A percentile compares a stretch with the other conserved stretches of the same genome.
phyloP scores from a whole-genome alignment of 495 filamentous ascomycete genomes.

The Apodospora peruviana region DNA sequence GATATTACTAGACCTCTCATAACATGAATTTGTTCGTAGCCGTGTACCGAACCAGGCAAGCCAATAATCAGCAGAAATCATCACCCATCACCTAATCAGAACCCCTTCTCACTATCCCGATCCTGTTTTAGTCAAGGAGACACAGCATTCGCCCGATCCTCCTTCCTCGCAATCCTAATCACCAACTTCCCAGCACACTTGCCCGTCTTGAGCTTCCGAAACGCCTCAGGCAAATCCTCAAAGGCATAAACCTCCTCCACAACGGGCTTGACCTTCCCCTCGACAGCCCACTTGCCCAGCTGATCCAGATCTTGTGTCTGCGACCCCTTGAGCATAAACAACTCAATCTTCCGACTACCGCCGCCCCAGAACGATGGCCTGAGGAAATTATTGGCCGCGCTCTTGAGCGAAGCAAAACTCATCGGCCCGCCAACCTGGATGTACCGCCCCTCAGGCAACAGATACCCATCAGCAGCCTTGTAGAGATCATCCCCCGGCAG shows the following conservation, averaged over 20 bases:
- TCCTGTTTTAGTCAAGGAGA: not conserved
- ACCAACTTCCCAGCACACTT: constrained; percentile 60
- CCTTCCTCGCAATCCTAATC: constrained; percentile 40
- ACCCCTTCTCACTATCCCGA: not conserved
- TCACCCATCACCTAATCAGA: not conserved
- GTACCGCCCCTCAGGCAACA: constrained; percentile 47
- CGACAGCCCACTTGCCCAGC: constrained; percentile 34
- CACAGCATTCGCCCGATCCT: no score
- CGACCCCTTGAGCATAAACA: constrained; percentile 31
- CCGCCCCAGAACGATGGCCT: constrained; percentile 59
- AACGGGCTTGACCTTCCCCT: constrained; percentile 53
- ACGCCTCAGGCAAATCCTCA: constrained; percentile 53
- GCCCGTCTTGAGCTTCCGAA: constrained; percentile 48
- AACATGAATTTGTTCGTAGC: no score
- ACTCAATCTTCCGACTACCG: constrained; percentile 50
- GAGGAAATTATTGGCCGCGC: constrained; percentile 23
- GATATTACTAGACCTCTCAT: no score
- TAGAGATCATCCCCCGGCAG: constrained; percentile 45
- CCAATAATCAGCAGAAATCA: not conserved
- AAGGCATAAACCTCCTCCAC: constrained; percentile 53
- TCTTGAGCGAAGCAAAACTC: constrained; percentile 12
- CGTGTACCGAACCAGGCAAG: no score
- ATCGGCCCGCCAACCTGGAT: constrained; percentile 49
- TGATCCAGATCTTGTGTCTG: constrained; percentile 33
- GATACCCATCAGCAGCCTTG: constrained; percentile 48